Percentiles rank a stretch among this genome's conserved stretches.
Evolutionary conservation across 768 basidiomycete species (phyloP).

Genomic region (Amanita polypyramis): DNA sequence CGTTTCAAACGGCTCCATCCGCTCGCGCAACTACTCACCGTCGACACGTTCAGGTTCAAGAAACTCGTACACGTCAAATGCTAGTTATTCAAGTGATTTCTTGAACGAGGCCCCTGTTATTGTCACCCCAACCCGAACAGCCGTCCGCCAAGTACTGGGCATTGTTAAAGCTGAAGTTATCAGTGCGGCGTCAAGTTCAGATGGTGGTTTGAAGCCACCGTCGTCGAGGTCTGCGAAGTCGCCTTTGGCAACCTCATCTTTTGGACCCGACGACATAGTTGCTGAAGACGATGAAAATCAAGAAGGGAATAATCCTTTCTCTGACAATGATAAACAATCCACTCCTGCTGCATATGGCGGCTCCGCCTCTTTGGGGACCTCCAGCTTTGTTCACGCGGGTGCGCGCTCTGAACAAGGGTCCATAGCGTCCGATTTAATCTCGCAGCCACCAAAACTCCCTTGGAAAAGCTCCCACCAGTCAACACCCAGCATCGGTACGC

Average conservation of each 20-base stretch:
- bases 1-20: slow-evolving; percentile 43
- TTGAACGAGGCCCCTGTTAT: slow-evolving; percentile 77
- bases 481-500: slow-evolving; percentile 54
- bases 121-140: slow-evolving; percentile 55
- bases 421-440: slow-evolving; percentile 23
- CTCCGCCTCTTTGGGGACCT: slow-evolving; percentile 29
- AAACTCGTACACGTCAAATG: slow-evolving; percentile 64
- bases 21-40: slow-evolving; percentile 26
- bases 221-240: slow-evolving; percentile 41
- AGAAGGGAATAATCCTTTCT: slow-evolving; percentile 52
- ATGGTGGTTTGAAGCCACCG: slow-evolving; percentile 30
- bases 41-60: slow-evolving; percentile 53
- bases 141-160: slow-evolving; percentile 63
- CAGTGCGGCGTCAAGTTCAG: slow-evolving; percentile 30
- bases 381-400: slow-evolving; percentile 27
- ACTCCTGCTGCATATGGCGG: slow-evolving; percentile 22
- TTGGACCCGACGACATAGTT: slow-evolving; percentile 57
- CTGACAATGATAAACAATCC: slow-evolving; percentile 50
- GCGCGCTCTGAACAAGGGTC: slow-evolving; percentile 13
- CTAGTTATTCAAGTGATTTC: slow-evolving; percentile 71
- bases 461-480: slow-evolving; percentile 34
- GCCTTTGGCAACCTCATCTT: slow-evolving; percentile 60
- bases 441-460: slow-evolving; percentile 28
- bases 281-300: slow-evolving; percentile 44
- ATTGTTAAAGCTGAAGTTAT: slow-evolving; percentile 76